Base-by-base conservation (phyloP, 768 basidiomycete genomes). In the Collybia sp. region DNA sequence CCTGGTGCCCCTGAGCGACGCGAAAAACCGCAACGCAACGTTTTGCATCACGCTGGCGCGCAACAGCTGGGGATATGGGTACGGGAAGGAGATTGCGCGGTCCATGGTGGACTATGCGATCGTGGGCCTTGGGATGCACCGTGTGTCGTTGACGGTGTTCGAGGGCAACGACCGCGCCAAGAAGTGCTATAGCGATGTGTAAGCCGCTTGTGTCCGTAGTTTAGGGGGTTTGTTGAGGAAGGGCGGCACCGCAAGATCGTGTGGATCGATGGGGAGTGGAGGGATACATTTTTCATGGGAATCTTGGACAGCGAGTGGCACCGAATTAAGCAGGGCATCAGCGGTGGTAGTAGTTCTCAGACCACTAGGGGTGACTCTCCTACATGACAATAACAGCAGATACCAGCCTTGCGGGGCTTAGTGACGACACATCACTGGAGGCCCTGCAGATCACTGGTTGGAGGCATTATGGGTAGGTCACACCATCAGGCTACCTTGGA, bases 61-160 rank as follows among this genome's bases (percentile, higher is more conserved):
- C 8, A 51, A 56, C 44, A 66, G 64, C 43, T 71, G 73, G 68
- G 54, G 59, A 11, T 58, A 61, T 13, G 73, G 73, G 1, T 74
- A 67, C 44, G 73, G 73, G 2, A 65, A 58, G 30, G 71, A 75
- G 42, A 63, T 63, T 39, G 65, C 66, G 41, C 53, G 52, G 30
- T 75, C 70, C 50, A 54, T 75, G 30, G 53, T 72, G 11, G 68
- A 72, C 25, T 59, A 73, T 45, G 60, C 61, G 17, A 76, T 76
- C 25, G 46, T 61, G 35, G 62, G 62, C 55, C 52, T 76, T 40
- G 63, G 57, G 19, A 44, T 73, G 51, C 68, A 72, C 36, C 66
- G 72, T 12, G 47, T 76, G 46, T 67, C 72, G 25, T 55, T 76
- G 43, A 58, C 53, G 1, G 70, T 72, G 37, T 56, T 67, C 40